Evolutionary conservation across 2,329 filamentous ascomycete genomes (phyloP).

Genomic region (Torrubiella hemipterigena): DNA sequence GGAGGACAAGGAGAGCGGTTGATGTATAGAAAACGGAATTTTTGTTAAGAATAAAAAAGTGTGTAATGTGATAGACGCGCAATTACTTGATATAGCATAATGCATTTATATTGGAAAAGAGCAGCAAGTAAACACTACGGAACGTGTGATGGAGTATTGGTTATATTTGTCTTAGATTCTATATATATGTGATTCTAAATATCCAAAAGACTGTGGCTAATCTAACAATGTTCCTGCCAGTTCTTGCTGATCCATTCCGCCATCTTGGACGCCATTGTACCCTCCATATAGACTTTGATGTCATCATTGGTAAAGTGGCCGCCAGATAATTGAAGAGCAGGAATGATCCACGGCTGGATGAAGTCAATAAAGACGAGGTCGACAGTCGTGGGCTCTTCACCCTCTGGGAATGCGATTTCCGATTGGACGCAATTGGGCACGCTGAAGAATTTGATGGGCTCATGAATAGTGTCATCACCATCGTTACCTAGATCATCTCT

Average conservation of each 20-base stretch:
- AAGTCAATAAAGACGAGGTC: constrained; percentile 91
- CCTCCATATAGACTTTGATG: constrained; percentile 38
- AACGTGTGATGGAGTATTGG: too few species aligned
- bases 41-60: not conserved
- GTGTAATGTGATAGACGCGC: not conserved
- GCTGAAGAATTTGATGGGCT: constrained; percentile 58
- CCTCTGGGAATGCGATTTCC: constrained; percentile 47
- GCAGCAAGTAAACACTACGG: too few species aligned
- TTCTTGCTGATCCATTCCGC: constrained; percentile 46
- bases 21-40: not conserved
- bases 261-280: constrained; percentile 43
- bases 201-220: not conserved
- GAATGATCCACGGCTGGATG: constrained; percentile 68
- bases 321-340: constrained; percentile 54
- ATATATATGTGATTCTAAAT: not conserved
- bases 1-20: not conserved
- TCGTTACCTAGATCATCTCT: constrained; percentile 70
- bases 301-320: constrained; percentile 35
- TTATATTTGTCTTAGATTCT: not conserved
- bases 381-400: constrained; percentile 54
- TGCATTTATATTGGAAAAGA: too few species aligned
- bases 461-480: constrained; percentile 84
- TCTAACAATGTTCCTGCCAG: constrained; percentile 38
- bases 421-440: constrained; percentile 79
- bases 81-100: too few species aligned